phyloP scores from a whole-genome alignment of 495 filamentous ascomycete genomes.

The Aspergillus leporis region DNA sequence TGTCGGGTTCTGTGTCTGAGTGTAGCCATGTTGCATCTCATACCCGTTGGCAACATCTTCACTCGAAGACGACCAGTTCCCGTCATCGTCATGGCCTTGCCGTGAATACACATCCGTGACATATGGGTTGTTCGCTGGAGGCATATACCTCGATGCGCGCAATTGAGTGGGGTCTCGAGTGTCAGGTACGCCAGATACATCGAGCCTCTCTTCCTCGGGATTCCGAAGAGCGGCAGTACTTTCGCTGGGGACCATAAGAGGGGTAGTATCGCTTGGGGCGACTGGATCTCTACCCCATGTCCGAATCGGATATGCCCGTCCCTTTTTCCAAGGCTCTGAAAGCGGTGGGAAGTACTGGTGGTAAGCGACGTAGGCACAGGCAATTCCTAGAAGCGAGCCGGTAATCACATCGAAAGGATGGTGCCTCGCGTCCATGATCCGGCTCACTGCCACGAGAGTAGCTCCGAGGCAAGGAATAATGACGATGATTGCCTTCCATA shows the following conservation, averaged over 20 bases:
- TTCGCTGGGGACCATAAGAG: constrained; percentile 16
- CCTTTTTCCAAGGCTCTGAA: constrained; percentile 56
- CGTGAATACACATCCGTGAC: constrained; percentile 29
- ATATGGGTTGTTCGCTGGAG: constrained; percentile 24
- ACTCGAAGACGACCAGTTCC: constrained; percentile 44
- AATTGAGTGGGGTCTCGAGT: constrained; percentile 1
- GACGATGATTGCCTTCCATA: constrained; percentile 71
- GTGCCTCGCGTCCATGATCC: constrained; percentile 79
- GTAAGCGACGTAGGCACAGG: constrained; percentile 50
- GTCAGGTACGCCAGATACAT: constrained; percentile 14
- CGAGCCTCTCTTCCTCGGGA: constrained; percentile 34
- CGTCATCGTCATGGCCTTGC: constrained; percentile 36
- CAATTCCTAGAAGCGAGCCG: constrained; percentile 65
- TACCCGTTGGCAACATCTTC: constrained; percentile 43
- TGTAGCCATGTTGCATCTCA: constrained; percentile 45
- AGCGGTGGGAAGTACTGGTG: constrained; percentile 60
- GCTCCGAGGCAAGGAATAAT: constrained; percentile 59
- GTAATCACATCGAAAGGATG: constrained; percentile 89
- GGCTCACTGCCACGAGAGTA: constrained; percentile 54
- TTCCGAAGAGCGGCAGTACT: constrained; percentile 36
- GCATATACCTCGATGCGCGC: constrained; percentile 16
- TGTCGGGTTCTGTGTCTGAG: constrained; percentile 26
- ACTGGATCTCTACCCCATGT: constrained; percentile 53
- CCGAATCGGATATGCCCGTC: constrained; percentile 62
- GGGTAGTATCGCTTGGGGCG: constrained; percentile 21